Evolutionary conservation across 345 rosid genomes (phyloP), one percentile per base, ranked within the genome.

Genomic region (Sisymbrium irio): DNA sequence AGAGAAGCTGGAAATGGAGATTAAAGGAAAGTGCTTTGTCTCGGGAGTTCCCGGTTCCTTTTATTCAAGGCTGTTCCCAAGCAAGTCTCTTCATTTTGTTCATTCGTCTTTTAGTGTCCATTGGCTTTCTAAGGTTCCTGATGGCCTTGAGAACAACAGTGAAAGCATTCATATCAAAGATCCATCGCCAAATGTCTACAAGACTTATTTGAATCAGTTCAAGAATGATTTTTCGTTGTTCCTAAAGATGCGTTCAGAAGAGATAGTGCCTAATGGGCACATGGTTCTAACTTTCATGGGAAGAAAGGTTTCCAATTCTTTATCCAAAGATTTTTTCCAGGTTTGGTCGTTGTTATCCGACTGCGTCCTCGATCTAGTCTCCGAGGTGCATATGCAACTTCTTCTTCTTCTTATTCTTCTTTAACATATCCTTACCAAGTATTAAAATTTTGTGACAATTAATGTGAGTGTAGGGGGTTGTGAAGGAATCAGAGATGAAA

Each of bases 21-120:
- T 17, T 22, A 37, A 36, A 3, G 64, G 66, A 20, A 39, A 10
- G 1, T 74, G 77, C 50, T 73, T 62, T 9, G 11, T 84, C 10
- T 44, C 76, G 9, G 84, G 81, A 10, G 64, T 77, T 19, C 81
- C 87, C 0, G 83, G 87, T 13, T 75, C 80, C 9, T 83, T 84
- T 17, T 74, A 83, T 2, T 69, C 65, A 4, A 84, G 80, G 67
- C 77, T 86, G 3, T 78, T 84, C 15, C 71, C 80, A 4, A 17
- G 30, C 1, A 65, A 37, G 0, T 53, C 44, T n/a, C 62, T 75
- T 3, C 82, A 83, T 56, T 76, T 78, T 56, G 35, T 72, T 13
- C 72, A 63, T 35, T 78, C 82, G 53, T 74, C 82, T 12, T 77
- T 27, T 22, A 73, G 82, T 44, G 20, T 83, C 27, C 79, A 78